A percentile compares a stretch with the other conserved stretches of the same genome.
phyloP scores from a whole-genome alignment of 2,329 filamentous ascomycete genomes.

The Diaporthe velutina region DNA sequence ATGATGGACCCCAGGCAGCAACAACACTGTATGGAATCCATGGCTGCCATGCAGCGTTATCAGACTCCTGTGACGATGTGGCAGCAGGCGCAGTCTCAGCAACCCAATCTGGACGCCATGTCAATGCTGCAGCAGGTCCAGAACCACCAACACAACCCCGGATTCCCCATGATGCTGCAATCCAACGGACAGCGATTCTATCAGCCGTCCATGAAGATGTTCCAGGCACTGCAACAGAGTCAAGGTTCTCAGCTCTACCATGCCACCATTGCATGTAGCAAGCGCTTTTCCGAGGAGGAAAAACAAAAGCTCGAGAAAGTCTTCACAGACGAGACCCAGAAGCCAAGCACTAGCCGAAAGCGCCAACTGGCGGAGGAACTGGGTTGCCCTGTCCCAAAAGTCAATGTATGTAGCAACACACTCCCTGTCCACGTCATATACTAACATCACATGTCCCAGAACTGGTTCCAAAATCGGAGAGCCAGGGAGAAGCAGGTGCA shows the following conservation, averaged over 20 bases:
- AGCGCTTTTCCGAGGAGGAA: conserved; percentile 40
- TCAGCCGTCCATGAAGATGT: conserved; percentile 36
- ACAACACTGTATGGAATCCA: conserved; percentile 34
- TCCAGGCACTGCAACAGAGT: conserved; percentile 35
- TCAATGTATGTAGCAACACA: conserved; percentile 34
- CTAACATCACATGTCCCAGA: conserved; percentile 59
- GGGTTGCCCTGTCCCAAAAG: conserved; percentile 38
- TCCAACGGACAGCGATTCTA: conserved; percentile 37
- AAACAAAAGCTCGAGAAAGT: conserved; percentile 40
- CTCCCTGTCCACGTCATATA: not conserved
- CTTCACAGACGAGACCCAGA: conserved; percentile 40
- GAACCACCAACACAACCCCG: conserved; percentile 32
- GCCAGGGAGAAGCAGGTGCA: conserved; percentile 75
- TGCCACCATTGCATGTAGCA: conserved; percentile 38
- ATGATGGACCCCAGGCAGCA: conserved; percentile 29
- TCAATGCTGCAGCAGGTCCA: conserved; percentile 36
- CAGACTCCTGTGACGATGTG: conserved; percentile 36
- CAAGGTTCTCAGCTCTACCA: conserved; percentile 37
- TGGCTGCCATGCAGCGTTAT: conserved; percentile 35
- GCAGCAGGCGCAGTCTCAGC: conserved; percentile 34
- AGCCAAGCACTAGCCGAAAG: conserved; percentile 39
- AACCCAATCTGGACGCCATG: conserved; percentile 31
- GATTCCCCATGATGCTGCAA: conserved; percentile 37
- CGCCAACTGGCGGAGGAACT: conserved; percentile 39
- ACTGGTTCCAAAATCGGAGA: conserved; percentile 78